A percentile compares a stretch with the other conserved stretches of the same genome.
These are phyloP conservation scores for Rachicladosporium sp. DNA, from an alignment of 2,329 filamentous ascomycete species.

Conservation along the genomic window DNA sequence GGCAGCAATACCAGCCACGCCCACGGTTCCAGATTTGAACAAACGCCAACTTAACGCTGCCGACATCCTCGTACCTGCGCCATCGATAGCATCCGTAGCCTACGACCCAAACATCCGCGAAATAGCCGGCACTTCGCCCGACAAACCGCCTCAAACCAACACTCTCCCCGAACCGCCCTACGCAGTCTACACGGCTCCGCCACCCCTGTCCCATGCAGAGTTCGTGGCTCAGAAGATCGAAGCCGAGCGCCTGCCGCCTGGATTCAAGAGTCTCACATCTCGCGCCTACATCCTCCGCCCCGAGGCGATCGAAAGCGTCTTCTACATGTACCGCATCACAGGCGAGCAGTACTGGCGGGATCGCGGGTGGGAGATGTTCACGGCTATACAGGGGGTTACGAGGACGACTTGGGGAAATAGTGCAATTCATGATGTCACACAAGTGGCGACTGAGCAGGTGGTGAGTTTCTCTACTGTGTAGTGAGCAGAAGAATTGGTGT, in stretches of 20 bases:
- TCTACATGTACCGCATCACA: constrained; percentile 83
- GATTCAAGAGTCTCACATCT: constrained; percentile 27
- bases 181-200: constrained; percentile 14
- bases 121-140: too few species aligned
- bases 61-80: too few species aligned
- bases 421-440: constrained; percentile 54
- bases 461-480: constrained; percentile 15
- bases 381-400: constrained; percentile 55
- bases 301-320: constrained; percentile 78
- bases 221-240: constrained; percentile 23
- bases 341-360: constrained; percentile 65
- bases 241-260: constrained; percentile 28
- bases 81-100: too few species aligned
- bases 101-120: too few species aligned
- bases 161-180: too few species aligned
- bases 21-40: background rate
- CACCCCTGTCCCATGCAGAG: constrained; percentile 18
- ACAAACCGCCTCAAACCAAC: too few species aligned
- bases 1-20: too few species aligned
- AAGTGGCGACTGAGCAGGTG: constrained; percentile 27
- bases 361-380: constrained; percentile 78
- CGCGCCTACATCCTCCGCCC: constrained; percentile 39
- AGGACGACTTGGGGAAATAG: constrained; percentile 55
- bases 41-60: constrained; percentile 2
- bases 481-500: too few species aligned